Evolutionary conservation across 306 rosid species (phyloP).

Genomic region (Vigna nakashimae): DNA sequence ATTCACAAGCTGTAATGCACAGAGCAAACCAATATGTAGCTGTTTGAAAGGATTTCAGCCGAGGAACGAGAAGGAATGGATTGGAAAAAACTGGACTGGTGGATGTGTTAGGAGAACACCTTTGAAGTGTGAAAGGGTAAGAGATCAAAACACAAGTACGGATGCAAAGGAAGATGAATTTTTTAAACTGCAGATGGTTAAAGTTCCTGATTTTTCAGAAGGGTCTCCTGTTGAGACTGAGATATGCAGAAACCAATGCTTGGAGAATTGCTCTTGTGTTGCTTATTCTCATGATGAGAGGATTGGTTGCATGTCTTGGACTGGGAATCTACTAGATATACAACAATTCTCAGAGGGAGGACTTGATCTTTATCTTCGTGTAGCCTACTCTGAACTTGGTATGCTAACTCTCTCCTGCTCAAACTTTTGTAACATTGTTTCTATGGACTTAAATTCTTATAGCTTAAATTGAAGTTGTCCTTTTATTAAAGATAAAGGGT

Average conservation of each 20-base stretch:
- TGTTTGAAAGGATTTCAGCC: conserved; percentile 61
- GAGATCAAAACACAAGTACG: background rate
- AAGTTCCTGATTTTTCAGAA: conserved; percentile 45
- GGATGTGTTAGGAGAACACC: conserved; percentile 52
- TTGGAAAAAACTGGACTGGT: conserved; percentile 37
- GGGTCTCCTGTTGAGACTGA: background rate
- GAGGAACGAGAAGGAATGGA: conserved; percentile 50
- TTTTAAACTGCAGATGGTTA: conserved; percentile 35
- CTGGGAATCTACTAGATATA: conserved; percentile 30
- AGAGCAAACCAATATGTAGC: conserved; percentile 43
- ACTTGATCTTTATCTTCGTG: conserved; percentile 42
- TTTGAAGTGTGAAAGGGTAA: conserved; percentile 37
- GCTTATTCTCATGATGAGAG: conserved; percentile 38
- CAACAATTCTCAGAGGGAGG: conserved; percentile 10
- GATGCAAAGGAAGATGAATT: conserved; percentile 43
- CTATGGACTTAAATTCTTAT: background rate
- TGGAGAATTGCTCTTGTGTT: conserved; percentile 43
- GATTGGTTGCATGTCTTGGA: conserved; percentile 49
- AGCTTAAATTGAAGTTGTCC: background rate
- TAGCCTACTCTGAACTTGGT: conserved; percentile 39
- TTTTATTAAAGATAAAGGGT: background rate
- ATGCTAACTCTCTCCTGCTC: background rate
- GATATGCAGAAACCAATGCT: conserved; percentile 34
- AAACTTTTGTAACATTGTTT: background rate
- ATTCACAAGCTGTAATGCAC: conserved; percentile 48